Conservation (phyloP, 2,329 filamentous ascomycete genomes). For the Ceratocystis destructans region DNA sequence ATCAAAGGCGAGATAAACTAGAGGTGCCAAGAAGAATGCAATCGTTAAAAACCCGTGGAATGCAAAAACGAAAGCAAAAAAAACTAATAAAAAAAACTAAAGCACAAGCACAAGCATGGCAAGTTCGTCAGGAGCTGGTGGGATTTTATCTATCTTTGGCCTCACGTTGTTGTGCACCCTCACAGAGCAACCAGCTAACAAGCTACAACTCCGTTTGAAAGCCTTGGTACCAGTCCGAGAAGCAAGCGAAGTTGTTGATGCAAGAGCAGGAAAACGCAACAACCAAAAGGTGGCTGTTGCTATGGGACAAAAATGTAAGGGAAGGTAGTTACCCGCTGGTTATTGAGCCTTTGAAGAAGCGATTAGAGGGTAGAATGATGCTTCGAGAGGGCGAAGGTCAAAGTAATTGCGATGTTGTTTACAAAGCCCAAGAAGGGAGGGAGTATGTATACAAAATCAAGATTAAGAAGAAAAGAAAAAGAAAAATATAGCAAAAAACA, state of each 20-base stretch:
- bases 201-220: not conserved
- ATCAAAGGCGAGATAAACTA: not conserved
- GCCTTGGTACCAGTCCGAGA: not conserved
- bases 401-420: not conserved
- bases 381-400: not conserved
- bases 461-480: not conserved
- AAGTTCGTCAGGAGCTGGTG: not conserved
- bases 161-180: constrained; percentile 2
- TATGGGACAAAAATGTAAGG: constrained; percentile 2
- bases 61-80: not conserved
- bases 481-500: not conserved
- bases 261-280: constrained; percentile 5
- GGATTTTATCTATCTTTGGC: constrained; percentile 3
- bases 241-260: not conserved
- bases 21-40: not conserved
- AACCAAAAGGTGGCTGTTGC: constrained; percentile 15
- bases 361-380: too few species aligned
- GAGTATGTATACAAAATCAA: not conserved
- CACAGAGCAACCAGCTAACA: not conserved
- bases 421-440: not conserved
- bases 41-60: constrained; percentile 4
- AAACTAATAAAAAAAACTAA: not conserved
- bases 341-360: not conserved
- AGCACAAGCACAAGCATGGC: not conserved
- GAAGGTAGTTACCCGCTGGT: constrained; percentile 4